phyloP scores from a whole-genome alignment of 352 stramenopile species.

The Phytophthora kernoviae region DNA sequence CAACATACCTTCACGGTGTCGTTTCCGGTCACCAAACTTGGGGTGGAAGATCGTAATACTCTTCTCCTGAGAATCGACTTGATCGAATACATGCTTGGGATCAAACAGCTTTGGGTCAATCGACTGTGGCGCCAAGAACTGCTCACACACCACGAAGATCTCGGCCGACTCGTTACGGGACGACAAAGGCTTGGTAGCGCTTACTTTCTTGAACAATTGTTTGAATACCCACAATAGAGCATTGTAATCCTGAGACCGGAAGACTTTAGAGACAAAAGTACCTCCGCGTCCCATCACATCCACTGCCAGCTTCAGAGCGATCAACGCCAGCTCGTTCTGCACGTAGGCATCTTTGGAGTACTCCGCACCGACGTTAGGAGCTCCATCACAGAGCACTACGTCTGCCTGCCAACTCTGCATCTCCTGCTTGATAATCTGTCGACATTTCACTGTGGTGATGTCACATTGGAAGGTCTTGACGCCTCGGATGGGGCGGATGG shows the following conservation, averaged over 20 bases:
- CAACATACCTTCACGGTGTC: constrained; percentile 90
- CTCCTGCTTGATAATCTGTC: constrained; percentile 93
- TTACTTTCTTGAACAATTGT: constrained; percentile 98
- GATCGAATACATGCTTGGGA: constrained; percentile 97
- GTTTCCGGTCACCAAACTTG: constrained; percentile 95
- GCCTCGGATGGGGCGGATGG: constrained; percentile 96
- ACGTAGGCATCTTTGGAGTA: constrained; percentile 99
- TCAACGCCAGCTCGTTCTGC: constrained; percentile 98
- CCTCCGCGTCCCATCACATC: constrained; percentile 95
- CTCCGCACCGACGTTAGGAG: constrained; percentile 97
- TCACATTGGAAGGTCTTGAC: constrained; percentile 98
- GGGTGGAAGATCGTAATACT: constrained; percentile 98
- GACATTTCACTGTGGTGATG: constrained; percentile 92
- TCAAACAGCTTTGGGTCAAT: constrained; percentile 98
- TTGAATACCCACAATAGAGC: constrained; percentile 98
- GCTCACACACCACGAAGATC: constrained; percentile 99
- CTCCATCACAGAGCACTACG: constrained; percentile 99
- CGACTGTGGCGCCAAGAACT: constrained; percentile 95
- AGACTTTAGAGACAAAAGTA: constrained; percentile 97
- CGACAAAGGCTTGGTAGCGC: constrained; percentile 98
- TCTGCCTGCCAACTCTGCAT: constrained; percentile 94
- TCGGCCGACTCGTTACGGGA: constrained; percentile 98
- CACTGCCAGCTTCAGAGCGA: constrained; percentile 97
- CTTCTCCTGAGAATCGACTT: constrained; percentile 89
- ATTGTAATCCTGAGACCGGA: constrained; percentile 98